Evolutionary conservation across 257 asterid genomes (phyloP).

Genomic region (Solanum paucissectum): DNA sequence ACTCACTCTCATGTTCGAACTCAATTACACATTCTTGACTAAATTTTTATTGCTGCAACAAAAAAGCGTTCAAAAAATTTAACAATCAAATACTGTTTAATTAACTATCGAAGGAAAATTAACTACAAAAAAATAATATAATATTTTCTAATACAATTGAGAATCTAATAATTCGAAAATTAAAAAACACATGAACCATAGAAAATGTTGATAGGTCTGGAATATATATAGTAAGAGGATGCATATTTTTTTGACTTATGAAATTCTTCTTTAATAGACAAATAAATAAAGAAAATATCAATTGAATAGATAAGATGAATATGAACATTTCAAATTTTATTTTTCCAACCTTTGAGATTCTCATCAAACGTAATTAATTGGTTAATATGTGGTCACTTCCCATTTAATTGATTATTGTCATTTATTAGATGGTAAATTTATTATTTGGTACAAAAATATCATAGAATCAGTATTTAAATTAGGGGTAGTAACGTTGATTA

Average conservation of each 20-base stretch:
- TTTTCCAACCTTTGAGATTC: too few relatives aligned
- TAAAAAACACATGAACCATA: too few relatives aligned
- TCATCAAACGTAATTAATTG: too few relatives aligned
- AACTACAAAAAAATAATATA: too few relatives aligned
- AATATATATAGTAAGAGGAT: background rate
- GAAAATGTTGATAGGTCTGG: too few relatives aligned
- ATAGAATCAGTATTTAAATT: too few relatives aligned
- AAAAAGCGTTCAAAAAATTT: background rate
- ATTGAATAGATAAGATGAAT: background rate
- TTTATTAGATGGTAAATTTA: background rate
- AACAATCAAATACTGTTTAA: background rate
- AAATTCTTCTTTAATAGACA: background rate
- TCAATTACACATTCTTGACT: constrained; percentile 47
- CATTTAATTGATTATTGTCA: background rate
- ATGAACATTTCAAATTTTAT: background rate
- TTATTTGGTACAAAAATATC: background rate
- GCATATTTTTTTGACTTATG: background rate
- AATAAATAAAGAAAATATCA: too few relatives aligned
- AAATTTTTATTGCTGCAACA: constrained; percentile 50
- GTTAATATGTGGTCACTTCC: background rate
- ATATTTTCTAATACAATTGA: background rate
- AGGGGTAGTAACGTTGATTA: too few relatives aligned
- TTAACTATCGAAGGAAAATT: background rate
- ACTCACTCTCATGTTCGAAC: constrained; percentile 65
- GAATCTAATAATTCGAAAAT: too few relatives aligned